Percentiles rank a stretch among this genome's conserved stretches.
Conservation (phyloP, 75 land plant species). For the Azolla pinnata region DNA sequence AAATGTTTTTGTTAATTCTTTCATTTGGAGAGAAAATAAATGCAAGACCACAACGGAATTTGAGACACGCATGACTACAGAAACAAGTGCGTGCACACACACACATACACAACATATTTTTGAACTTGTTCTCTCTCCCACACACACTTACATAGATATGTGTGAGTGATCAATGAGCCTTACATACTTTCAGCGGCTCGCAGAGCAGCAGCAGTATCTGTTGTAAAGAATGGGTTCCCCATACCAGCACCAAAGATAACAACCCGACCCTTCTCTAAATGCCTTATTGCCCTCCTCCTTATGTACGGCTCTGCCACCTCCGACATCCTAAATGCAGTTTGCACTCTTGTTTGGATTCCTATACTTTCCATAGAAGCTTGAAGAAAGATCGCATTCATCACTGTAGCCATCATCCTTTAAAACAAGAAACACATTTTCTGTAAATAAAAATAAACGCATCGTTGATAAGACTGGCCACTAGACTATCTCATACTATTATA, state of each 20-base stretch:
- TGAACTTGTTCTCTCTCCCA: no score
- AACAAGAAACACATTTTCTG: not conserved
- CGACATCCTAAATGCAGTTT: conserved; percentile 92
- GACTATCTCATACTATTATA: no score
- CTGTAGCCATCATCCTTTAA: conserved; percentile 91
- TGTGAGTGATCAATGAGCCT: no score
- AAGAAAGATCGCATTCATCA: conserved; percentile 94
- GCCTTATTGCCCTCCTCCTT: conserved; percentile 82
- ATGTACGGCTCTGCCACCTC: conserved; percentile 99
- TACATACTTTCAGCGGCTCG: conserved; percentile 96
- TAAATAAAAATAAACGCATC: not conserved
- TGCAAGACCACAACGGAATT: no score
- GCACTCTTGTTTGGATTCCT: conserved; percentile 90
- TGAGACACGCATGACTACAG: no score
- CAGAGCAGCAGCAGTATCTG: conserved; percentile 97
- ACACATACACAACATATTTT: no score
- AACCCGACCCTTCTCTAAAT: conserved; percentile 94
- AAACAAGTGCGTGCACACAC: no score
- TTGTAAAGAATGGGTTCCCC: conserved; percentile 96
- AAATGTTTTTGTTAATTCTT: no score
- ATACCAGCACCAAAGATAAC: conserved; percentile 98
- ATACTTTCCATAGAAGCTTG: conserved; percentile 97
- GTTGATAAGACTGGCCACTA: no score
- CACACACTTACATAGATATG: no score
- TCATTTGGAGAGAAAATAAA: no score